Evolutionary conservation across 331 rosid genomes (phyloP).

Genomic region (Rhamnella rubrinervis): DNA sequence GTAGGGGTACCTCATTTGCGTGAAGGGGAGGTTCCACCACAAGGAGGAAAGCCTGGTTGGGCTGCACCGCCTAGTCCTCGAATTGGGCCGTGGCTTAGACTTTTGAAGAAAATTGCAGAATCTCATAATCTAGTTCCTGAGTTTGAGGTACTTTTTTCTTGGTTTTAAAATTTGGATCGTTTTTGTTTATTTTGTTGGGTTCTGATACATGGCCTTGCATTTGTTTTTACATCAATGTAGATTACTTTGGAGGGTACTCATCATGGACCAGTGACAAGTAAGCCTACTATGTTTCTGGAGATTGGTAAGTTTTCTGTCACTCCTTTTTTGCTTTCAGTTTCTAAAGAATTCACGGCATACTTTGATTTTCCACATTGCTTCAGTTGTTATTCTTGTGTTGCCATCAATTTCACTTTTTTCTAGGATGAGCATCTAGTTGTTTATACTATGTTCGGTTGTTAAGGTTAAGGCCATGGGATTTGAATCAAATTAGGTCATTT

Average conservation of each 20-base stretch:
- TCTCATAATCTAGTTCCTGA: conserved; percentile 77
- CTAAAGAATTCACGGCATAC: not conserved
- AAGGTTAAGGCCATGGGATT: too few relatives aligned
- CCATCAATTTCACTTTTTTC: too few relatives aligned
- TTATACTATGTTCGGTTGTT: too few relatives aligned
- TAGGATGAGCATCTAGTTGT: too few relatives aligned
- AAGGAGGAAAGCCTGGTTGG: conserved; percentile 96
- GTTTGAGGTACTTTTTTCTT: conserved; percentile 59
- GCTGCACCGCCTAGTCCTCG: conserved; percentile 80
- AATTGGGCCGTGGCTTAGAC: conserved; percentile 88
- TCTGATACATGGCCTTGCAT: not conserved
- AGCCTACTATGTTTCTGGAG: conserved; percentile 83
- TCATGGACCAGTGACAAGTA: conserved; percentile 82
- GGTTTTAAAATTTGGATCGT: not conserved
- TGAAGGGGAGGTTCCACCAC: conserved; percentile 79
- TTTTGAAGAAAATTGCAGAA: conserved; percentile 58
- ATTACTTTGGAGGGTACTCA: conserved; percentile 95
- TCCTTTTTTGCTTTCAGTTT: not conserved
- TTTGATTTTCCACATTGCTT: not conserved
- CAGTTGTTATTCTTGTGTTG: too few relatives aligned
- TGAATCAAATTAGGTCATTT: too few relatives aligned
- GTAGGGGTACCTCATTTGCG: conserved; percentile 88
- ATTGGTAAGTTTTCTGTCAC: conserved; percentile 59
- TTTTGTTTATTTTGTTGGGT: not conserved
- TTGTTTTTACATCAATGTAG: conserved; percentile 33